phyloP scores from a whole-genome alignment of 2,329 filamentous ascomycete genomes.

The Trichoderma sp. region DNA sequence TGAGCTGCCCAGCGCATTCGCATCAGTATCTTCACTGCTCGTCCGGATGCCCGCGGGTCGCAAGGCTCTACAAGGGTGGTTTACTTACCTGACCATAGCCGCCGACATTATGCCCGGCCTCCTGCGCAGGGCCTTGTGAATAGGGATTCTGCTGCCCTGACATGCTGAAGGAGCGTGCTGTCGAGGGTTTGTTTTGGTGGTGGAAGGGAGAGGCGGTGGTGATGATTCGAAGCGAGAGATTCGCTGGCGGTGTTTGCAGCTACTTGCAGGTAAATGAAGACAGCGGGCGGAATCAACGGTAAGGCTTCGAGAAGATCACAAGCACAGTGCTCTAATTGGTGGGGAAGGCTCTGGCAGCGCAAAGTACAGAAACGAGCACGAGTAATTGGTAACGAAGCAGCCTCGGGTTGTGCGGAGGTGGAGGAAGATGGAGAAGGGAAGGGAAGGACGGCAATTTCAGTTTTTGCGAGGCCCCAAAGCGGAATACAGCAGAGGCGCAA shows the following conservation, averaged over 20 bases:
- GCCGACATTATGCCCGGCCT: conserved; percentile 28
- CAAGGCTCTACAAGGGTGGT: neutral
- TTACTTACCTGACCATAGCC: conserved; percentile 33
- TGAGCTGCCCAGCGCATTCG: conserved; percentile 26
- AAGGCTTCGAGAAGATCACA: conserved; percentile 24
- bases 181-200: neutral
- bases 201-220: conserved; percentile 10
- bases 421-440: conserved; percentile 18
- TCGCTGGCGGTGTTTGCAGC: conserved; percentile 6
- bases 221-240: conserved; percentile 17
- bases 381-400: conserved; percentile 17
- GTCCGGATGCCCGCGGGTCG: conserved; percentile 1
- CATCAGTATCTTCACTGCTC: conserved; percentile 7
- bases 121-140: conserved; percentile 32
- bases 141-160: conserved; percentile 36
- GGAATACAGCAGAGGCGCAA: conserved; percentile 20
- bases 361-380: neutral
- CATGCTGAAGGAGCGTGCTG: conserved; percentile 30
- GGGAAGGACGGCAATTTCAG: conserved; percentile 20
- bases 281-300: conserved; percentile 13
- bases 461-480: conserved; percentile 16
- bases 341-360: neutral
- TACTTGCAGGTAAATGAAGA: conserved; percentile 10
- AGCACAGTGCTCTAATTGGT: conserved; percentile 23
- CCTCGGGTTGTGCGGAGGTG: conserved; percentile 26